Evolutionary conservation across 2,329 filamentous ascomycete species (phyloP).

Genomic region (Cladosporium sp.): DNA sequence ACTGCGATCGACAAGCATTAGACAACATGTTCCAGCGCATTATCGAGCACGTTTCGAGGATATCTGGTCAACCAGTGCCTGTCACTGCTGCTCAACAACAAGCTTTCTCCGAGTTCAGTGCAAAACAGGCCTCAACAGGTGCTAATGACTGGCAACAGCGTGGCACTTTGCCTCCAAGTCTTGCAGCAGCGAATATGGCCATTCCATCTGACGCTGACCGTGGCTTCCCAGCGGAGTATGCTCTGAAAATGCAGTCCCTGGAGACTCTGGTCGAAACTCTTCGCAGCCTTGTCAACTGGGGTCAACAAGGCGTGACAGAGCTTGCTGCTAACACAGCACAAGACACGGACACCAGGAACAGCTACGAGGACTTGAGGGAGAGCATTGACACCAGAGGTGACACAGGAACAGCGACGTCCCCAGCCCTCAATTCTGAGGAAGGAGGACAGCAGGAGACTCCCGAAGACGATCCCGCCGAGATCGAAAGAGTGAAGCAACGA

Average conservation of each 20-base stretch:
- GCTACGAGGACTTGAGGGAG: slow-evolving; percentile 60
- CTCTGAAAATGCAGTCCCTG: slow-evolving; percentile 82
- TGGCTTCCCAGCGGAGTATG: slow-evolving; percentile 81
- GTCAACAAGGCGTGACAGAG: slow-evolving; percentile 59
- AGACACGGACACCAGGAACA: slow-evolving; percentile 44
- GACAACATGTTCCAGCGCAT: slow-evolving; percentile 96
- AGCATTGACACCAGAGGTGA: slow-evolving; percentile 66
- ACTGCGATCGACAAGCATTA: slow-evolving; percentile 85
- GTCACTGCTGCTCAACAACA: slow-evolving; percentile 77
- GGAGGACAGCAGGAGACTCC: slow-evolving; percentile 31
- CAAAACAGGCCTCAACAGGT: slow-evolving; percentile 41
- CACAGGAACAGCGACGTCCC: slow-evolving; percentile 51
- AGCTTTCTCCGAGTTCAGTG: slow-evolving; percentile 74
- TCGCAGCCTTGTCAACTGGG: slow-evolving; percentile 90
- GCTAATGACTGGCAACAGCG: slow-evolving; percentile 76
- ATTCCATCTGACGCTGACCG: slow-evolving; percentile 48
- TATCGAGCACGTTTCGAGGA: slow-evolving; percentile 87
- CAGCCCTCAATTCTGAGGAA: slow-evolving; percentile 34
- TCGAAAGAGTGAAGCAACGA: slow-evolving; percentile 91
- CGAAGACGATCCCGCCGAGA: slow-evolving; percentile 86
- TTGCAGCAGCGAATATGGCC: slow-evolving; percentile 74
- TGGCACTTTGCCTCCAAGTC: slow-evolving; percentile 77
- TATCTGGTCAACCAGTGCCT: slow-evolving; percentile 73
- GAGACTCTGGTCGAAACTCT: slow-evolving; percentile 86
- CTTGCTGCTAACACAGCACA: slow-evolving; percentile 38